A percentile compares a stretch with the other conserved stretches of the same genome.
Evolutionary conservation across 2,329 filamentous ascomycete species (phyloP).

Genomic region (Tolypocladium paradoxum): DNA sequence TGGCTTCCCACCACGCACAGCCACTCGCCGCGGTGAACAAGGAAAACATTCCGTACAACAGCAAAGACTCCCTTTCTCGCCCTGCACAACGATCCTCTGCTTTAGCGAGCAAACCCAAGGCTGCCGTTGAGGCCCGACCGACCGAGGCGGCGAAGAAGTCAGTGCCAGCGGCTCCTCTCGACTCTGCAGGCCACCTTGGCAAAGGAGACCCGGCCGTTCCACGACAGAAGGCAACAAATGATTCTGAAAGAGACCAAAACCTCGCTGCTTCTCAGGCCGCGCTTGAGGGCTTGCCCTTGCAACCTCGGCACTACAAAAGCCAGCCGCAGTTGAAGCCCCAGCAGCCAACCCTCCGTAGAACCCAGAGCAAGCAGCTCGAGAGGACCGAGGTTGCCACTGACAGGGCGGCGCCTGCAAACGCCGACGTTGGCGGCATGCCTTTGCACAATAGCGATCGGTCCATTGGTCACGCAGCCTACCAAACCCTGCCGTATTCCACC

Average conservation of each 20-base stretch:
- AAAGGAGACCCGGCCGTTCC: conserved; percentile 11
- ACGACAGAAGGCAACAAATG: conserved; percentile 6
- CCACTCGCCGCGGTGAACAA: conserved; percentile 23
- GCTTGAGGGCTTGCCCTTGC: conserved; percentile 15
- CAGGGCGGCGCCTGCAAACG: not conserved
- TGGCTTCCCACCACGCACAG: conserved; percentile 14
- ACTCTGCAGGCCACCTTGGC: conserved; percentile 5
- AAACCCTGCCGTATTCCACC: conserved; percentile 15
- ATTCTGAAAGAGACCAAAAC: conserved; percentile 2
- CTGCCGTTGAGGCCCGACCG: conserved; percentile 12
- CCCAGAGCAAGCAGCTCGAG: conserved; percentile 32
- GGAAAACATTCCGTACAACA: conserved; percentile 27
- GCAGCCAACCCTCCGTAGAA: conserved; percentile 28
- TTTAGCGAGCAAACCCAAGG: conserved; percentile 12
- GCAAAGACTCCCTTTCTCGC: conserved; percentile 25
- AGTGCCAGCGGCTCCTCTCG: conserved; percentile 5
- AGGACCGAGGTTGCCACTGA: conserved; percentile 8
- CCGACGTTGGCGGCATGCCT: conserved; percentile 7
- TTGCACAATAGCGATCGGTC: conserved; percentile 7
- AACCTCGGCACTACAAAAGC: conserved; percentile 41
- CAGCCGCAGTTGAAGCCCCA: conserved; percentile 40
- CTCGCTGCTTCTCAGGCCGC: conserved; percentile 2
- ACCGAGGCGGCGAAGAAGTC: conserved; percentile 14
- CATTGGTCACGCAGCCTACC: conserved; percentile 13
- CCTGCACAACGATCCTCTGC: conserved; percentile 21